Evolutionary conservation across 2,329 filamentous ascomycete species (phyloP), one percentile per base, ranked within the genome.

Genomic region (Triangularia verruculosa): DNA sequence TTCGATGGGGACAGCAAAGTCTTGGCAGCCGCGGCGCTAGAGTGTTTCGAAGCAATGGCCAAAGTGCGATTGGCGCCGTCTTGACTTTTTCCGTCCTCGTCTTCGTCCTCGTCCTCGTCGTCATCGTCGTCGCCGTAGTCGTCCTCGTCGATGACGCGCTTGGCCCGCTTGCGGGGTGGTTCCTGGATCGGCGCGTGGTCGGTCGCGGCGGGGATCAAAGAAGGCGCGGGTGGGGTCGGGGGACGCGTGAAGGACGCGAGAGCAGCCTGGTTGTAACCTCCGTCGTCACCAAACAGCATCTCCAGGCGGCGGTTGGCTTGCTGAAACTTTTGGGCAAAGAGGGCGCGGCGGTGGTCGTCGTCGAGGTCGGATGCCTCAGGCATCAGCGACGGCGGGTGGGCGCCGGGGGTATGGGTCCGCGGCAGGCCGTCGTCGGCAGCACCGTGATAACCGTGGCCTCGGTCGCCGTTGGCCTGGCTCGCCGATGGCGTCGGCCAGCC

Each of bases 121-220:
- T 89, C 86, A 15, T 92, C 90, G 63, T 97, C 93, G 71, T 94
- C 91, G 69, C 90, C 91, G 73, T 94, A 93, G 77, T 94, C 89
- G 71, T 93, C 90, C 74, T 94, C 91, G 71, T 93, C 87, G 82
- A 94, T 93, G 74, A 86, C 82, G 72, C 91, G 85, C 75, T 89
- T 90, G 55, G 87, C 83, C 77, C 91, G 90, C 78, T 95, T 97
- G 63, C 83, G 78, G 39, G 87, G 86, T 60, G 86, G 84, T 72
- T 89, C 84, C 69, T 80, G 80, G 69, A 84, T 79, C 54, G 83
- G 81, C 67, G 80, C 77, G 73, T 89, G 80, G 77, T 88, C 83
- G 76, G 83, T 86, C 66, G 85, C 77, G 67, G 82, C 79, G 62
- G 79, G 87, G 72, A 78, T 79, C 72, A 79, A 78, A 74, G 79